Percentiles rank a stretch among this genome's conserved stretches.
phyloP scores from a whole-genome alignment of 805 yeast species.

The Metschnikowia kofuensis region DNA sequence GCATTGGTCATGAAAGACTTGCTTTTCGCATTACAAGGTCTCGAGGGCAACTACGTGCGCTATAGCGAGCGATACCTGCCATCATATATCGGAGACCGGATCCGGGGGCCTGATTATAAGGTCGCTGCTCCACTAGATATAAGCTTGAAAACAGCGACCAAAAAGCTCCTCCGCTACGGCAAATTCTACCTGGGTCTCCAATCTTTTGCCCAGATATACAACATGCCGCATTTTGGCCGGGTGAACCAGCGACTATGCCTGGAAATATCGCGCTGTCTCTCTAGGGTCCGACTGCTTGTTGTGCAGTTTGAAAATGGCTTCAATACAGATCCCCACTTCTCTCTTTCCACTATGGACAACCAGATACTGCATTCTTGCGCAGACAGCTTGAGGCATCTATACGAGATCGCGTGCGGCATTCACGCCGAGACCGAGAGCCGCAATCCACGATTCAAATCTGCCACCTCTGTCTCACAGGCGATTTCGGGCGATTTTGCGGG shows the following conservation, averaged over 20 bases:
- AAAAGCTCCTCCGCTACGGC: constrained; percentile 59
- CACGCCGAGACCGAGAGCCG: constrained; percentile 44
- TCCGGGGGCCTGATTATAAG: constrained; percentile 72
- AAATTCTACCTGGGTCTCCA: constrained; percentile 57
- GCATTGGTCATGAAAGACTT: constrained; percentile 70
- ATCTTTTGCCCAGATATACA: constrained; percentile 60
- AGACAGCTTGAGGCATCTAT: constrained; percentile 48
- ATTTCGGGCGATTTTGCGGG: constrained; percentile 8
- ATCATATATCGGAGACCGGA: constrained; percentile 31
- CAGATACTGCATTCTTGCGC: constrained; percentile 26
- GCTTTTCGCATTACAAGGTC: constrained; percentile 61
- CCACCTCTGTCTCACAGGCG: constrained; percentile 15
- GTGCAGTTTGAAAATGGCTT: constrained; percentile 54
- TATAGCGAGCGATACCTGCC: constrained; percentile 63
- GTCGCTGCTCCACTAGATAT: constrained; percentile 72
- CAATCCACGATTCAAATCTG: constrained; percentile 16
- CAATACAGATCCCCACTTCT: constrained; percentile 46
- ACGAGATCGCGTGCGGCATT: constrained; percentile 54
- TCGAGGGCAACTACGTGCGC: constrained; percentile 75
- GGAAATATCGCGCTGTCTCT: constrained; percentile 40
- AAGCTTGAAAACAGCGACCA: constrained; percentile 66
- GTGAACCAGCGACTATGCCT: constrained; percentile 71
- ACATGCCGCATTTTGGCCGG: constrained; percentile 57
- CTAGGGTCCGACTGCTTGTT: constrained; percentile 27
- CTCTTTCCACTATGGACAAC: constrained; percentile 56